phyloP scores from a whole-genome alignment of 495 filamentous ascomycete genomes.

The Aspergillus incahuasiensis region DNA sequence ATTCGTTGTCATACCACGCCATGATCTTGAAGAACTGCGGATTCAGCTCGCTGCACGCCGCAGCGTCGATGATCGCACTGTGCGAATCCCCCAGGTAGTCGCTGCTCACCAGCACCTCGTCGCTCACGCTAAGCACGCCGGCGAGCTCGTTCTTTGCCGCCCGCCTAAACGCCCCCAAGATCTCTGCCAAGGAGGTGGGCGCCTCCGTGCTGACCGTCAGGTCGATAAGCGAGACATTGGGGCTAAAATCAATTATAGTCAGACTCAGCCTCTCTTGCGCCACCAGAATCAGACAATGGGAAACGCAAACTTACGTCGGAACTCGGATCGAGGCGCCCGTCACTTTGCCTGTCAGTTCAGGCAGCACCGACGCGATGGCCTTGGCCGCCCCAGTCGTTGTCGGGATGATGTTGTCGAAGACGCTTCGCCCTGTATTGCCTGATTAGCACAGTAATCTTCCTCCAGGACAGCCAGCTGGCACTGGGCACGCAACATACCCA shows the following conservation, averaged over 20 bases:
- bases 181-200: conserved; percentile 30
- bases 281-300: background rate
- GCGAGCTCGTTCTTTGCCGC: conserved; percentile 27
- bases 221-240: conserved; percentile 37
- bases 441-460: background rate
- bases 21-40: conserved; percentile 36
- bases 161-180: conserved; percentile 28
- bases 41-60: conserved; percentile 30
- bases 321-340: conserved; percentile 34
- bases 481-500: too few species aligned
- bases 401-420: conserved; percentile 36
- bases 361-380: conserved; percentile 29
- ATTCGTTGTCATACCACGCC: conserved; percentile 38
- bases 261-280: background rate
- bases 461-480: too few species aligned
- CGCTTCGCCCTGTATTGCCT: conserved; percentile 22
- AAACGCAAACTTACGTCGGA: conserved; percentile 24
- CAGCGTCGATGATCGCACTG: conserved; percentile 30
- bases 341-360: conserved; percentile 30
- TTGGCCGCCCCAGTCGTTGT: conserved; percentile 34
- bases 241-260: conserved; percentile 14
- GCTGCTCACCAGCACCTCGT: conserved; percentile 32
- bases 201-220: conserved; percentile 31
- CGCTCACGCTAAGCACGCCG: conserved; percentile 27
- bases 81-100: conserved; percentile 31